These are phyloP conservation scores for Trichoderma harzianum DNA, from an alignment of 2,329 filamentous ascomycete species.

Conservation along the genomic window DNA sequence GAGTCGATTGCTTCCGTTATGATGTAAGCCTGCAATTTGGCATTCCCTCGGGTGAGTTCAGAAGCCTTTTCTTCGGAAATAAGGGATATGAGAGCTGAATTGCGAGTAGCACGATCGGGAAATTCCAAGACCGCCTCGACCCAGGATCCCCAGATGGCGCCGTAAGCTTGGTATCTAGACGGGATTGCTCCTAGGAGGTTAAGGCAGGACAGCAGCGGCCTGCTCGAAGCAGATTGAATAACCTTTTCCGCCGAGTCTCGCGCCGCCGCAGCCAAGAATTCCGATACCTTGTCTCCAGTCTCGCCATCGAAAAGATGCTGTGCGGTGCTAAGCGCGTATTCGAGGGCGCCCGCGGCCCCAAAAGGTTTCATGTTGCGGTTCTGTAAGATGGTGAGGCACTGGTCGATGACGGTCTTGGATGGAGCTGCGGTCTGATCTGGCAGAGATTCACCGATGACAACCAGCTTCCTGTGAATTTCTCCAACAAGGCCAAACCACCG, in stretches of 20 bases:
- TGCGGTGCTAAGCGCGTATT: conserved; percentile 35
- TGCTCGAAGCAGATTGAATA: conserved; percentile 65
- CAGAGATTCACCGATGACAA: conserved; percentile 18
- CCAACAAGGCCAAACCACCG: conserved; percentile 64
- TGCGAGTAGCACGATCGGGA: conserved; percentile 22
- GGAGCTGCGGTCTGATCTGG: conserved; percentile 32
- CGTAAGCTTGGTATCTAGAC: conserved; percentile 37
- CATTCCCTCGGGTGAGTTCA: conserved; percentile 37
- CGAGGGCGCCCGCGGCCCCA: conserved; percentile 49
- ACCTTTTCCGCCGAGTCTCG: conserved; percentile 55
- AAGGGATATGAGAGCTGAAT: conserved; percentile 41
- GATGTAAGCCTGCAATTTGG: conserved; percentile 47
- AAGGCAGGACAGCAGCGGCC: conserved; percentile 64
- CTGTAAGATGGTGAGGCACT: conserved; percentile 42
- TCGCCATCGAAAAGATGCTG: conserved; percentile 41
- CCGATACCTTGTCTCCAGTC: conserved; percentile 36
- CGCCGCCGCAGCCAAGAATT: conserved; percentile 49
- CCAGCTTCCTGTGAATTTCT: conserved; percentile 39
- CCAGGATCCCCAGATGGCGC: conserved; percentile 44
- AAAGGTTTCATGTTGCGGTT: conserved; percentile 56
- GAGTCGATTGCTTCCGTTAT: conserved; percentile 39
- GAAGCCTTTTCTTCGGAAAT: conserved; percentile 44
- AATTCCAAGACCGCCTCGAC: conserved; percentile 40
- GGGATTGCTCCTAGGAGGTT: conserved; percentile 49
- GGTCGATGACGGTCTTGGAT: conserved; percentile 31